Percentiles rank a stretch among this genome's conserved stretches.
Evolutionary conservation across 2,329 filamentous ascomycete genomes (phyloP).

Genomic region (Colletotrichum sp.): DNA sequence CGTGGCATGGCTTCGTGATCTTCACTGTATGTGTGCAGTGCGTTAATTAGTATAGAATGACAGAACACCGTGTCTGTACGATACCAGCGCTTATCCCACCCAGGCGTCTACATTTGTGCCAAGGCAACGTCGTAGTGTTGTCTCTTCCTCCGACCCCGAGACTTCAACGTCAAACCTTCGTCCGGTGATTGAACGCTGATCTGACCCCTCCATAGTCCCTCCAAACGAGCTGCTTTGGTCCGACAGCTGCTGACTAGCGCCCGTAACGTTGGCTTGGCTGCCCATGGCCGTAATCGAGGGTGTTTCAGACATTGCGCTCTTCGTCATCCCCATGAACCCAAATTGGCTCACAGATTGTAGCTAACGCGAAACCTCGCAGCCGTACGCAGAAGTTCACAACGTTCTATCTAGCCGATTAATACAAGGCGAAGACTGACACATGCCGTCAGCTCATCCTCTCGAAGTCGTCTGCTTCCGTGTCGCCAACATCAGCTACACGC

Average conservation of each 20-base stretch:
- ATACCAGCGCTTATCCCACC: background rate
- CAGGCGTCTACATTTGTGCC: background rate
- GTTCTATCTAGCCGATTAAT: background rate
- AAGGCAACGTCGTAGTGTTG: background rate
- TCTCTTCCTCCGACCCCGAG: background rate
- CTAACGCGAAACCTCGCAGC: background rate
- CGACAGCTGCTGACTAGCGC: background rate
- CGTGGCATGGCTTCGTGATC: background rate
- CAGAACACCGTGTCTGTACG: background rate
- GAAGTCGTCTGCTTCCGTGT: background rate
- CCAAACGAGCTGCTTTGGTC: background rate
- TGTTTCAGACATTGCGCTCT: slow-evolving; percentile 11
- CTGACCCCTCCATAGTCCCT: background rate
- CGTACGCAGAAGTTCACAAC: background rate
- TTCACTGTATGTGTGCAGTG: background rate
- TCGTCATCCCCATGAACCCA: slow-evolving; percentile 14
- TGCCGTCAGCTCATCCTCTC: background rate
- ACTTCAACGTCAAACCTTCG: slow-evolving; percentile 10
- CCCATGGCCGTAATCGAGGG: background rate
- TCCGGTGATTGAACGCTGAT: slow-evolving; percentile 11
- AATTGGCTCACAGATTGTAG: background rate
- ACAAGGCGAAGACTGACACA: background rate
- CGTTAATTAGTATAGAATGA: background rate
- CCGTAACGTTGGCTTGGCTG: slow-evolving; percentile 7
- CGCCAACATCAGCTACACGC: background rate